Evolutionary conservation across 2,329 filamentous ascomycete species (phyloP), one percentile per base, ranked within the genome.

Genomic region (Trichophyton verrucosum): DNA sequence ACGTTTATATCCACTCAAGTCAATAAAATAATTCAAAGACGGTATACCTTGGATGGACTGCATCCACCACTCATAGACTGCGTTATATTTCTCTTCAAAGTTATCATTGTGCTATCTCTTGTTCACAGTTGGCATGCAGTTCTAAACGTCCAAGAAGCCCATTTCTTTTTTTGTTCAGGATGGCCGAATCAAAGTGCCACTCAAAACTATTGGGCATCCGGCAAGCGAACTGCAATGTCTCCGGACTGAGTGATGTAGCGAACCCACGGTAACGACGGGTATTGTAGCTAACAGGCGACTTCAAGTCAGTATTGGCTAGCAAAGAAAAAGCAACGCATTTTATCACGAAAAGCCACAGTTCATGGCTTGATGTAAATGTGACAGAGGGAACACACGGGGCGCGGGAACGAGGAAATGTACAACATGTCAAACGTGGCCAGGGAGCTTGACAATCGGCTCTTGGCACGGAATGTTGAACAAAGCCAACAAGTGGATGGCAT

Each of bases 181-280:
- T 17, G 40, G 27, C 8, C n/a, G n/a, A 57, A 57, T 42, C n/a
- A 11, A 15, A 17, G 22, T 13, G 22, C 36, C 7, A 57, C 40
- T 13, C 55, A 11, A 44, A 51, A 24, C 82, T 79, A 90, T 76
- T 88, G 86, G 64, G 87, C 88, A 73, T 97, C 92, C n/a, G 92
- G 92, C 75, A 97, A 81, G 68, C 92, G 83, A 63, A 97, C 91
- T 27, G 92, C 91, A 72, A 97, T 97, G 73, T 97, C 92, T 66
- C 92, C 92, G 13, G 91, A 96, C 75, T 97, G 94, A 65, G 92
- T 99, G 71, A 99, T 99, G 77, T 99, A 99, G 70, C 94, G 85
- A 27, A 99, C 94, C 94, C 94, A 99, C 0, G 94, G 94, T 59
- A 97, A 79, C 22, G 91, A 96, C 3, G 91, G 91, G 73, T 99